Evolutionary conservation across 176 grass and related monocot genomes (phyloP), one percentile per base, ranked within the genome.

Genomic region (Zizania latifolia): DNA sequence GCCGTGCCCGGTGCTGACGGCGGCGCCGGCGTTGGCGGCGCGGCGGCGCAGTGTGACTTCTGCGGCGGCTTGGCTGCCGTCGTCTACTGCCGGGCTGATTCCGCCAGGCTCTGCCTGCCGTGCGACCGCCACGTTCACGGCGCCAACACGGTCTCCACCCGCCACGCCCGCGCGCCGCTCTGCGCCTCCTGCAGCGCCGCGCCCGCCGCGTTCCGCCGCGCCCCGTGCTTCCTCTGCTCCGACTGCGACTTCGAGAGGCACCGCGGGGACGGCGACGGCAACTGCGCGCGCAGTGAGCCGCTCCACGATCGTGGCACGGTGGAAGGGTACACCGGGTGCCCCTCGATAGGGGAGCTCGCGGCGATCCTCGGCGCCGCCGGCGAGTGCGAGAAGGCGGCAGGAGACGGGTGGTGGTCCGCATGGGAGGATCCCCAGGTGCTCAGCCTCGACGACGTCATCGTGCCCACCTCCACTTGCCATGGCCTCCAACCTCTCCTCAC

Each of bases 101-200:
- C 86, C 0, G 88, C 94, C 7, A 63, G 75, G 74, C 83, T 97
- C 6, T 97, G 94, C 75, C 81, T 93, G 60, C 77, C 73, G 54
- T 97, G 90, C 77, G 94, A 97, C 75, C 86, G 86, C 29, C 83
- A 89, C 24, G 86, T 97, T 53, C 94, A 97, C 83, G 81, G 70
- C 31, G 90, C 90, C 61, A 97, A 97, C 81, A 73, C 84, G 8
- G 88, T 97, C 3, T 91, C 83, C 70, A 72, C 83, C 24, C 75
- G 86, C 74, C 94, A 97, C 88, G 73, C 54, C n/a, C 89, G 91
- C 3, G 77, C 81, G 10, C 87, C 90, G 53, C 88, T 98, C 81
- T 98, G 94, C 80, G 72, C 84, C 43, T 54, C 21, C 9, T 98
- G 94, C 86, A 66, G 45, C 34, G 59, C 54, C 5, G 60, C 83